Conservation (phyloP, 805 yeast genomes). For the Millerozyma acaciae region DNA sequence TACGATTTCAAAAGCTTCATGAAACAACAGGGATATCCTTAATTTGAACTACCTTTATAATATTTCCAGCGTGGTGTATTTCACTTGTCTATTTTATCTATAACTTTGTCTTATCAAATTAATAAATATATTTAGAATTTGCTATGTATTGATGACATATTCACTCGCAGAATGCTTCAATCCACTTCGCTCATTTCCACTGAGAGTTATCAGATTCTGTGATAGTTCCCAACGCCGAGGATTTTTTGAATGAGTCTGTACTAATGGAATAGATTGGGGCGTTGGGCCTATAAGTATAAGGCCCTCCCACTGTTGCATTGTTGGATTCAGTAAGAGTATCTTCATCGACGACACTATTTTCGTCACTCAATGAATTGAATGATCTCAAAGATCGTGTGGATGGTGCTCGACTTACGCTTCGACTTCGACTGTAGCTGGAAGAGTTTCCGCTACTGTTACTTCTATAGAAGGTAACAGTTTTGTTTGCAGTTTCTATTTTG, state of each 20-base stretch:
- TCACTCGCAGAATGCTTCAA: too few species aligned
- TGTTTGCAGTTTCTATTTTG: slow-evolving; percentile 34
- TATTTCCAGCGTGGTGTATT: neutral
- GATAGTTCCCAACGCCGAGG: slow-evolving; percentile 18
- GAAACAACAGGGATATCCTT: slow-evolving; percentile 19
- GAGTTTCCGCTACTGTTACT: slow-evolving; percentile 18
- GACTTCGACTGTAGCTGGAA: slow-evolving; percentile 11
- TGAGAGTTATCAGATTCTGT: slow-evolving; percentile 15
- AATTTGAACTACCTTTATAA: neutral
- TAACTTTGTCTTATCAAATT: neutral
- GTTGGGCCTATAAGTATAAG: slow-evolving; percentile 2
- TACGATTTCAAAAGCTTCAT: slow-evolving; percentile 38
- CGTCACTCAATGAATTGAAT: slow-evolving; percentile 21
- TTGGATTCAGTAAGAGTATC: neutral
- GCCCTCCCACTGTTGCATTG: too few species aligned
- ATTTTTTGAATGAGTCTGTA: slow-evolving; percentile 10
- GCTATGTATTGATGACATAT: neutral
- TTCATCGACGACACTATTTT: slow-evolving; percentile 1
- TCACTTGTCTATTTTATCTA: neutral
- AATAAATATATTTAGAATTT: neutral
- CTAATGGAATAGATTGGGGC: slow-evolving; percentile 4
- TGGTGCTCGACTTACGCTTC: slow-evolving; percentile 25
- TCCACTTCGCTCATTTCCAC: too few species aligned
- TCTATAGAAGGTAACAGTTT: slow-evolving; percentile 41
- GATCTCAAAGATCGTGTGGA: slow-evolving; percentile 28